Conservation (phyloP, 2,329 filamentous ascomycete species). For the Hypoxylon sp. region DNA sequence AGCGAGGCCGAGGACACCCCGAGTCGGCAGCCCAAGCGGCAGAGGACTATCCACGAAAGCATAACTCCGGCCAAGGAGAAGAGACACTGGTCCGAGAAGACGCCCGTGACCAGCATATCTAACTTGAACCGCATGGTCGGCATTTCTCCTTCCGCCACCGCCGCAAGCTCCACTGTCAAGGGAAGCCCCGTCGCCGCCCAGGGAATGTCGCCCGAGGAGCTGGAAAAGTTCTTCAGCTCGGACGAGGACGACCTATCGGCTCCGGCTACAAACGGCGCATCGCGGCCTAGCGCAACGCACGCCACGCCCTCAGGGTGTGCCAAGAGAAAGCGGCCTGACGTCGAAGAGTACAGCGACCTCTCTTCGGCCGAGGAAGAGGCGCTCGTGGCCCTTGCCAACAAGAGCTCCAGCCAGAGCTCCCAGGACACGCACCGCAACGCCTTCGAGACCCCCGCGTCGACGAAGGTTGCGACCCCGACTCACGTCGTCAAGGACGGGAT, state of each 20-base stretch:
- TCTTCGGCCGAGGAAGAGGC: slow-evolving; percentile 42
- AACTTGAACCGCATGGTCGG: slow-evolving; percentile 23
- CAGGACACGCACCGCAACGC: slow-evolving; percentile 21
- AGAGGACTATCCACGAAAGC: slow-evolving; percentile 42
- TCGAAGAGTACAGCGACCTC: slow-evolving; percentile 42
- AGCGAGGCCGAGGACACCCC: slow-evolving; percentile 47
- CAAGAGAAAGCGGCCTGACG: slow-evolving; percentile 40
- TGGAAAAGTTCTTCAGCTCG: slow-evolving; percentile 2
- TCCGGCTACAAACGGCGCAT: background rate
- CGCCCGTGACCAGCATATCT: slow-evolving; percentile 27
- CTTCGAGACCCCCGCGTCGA: slow-evolving; percentile 32
- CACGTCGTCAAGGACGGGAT: slow-evolving; percentile 32
- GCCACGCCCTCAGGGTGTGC: slow-evolving; percentile 15
- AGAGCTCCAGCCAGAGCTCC: slow-evolving; percentile 17
- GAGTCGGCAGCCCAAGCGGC: slow-evolving; percentile 32
- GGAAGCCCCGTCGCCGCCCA: slow-evolving; percentile 3
- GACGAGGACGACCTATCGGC: background rate
- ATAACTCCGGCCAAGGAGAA: slow-evolving; percentile 40
- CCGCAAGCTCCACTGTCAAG: slow-evolving; percentile 25
- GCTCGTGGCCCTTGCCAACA: slow-evolving; percentile 36
- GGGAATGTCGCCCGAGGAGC: background rate
- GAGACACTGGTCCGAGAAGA: slow-evolving; percentile 22
- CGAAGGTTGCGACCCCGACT: slow-evolving; percentile 11
- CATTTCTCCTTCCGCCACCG: slow-evolving; percentile 10
- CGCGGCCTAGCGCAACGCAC: slow-evolving; percentile 10